phyloP scores from a whole-genome alignment of 2,329 filamentous ascomycete genomes.

The Talaromyces sp. region DNA sequence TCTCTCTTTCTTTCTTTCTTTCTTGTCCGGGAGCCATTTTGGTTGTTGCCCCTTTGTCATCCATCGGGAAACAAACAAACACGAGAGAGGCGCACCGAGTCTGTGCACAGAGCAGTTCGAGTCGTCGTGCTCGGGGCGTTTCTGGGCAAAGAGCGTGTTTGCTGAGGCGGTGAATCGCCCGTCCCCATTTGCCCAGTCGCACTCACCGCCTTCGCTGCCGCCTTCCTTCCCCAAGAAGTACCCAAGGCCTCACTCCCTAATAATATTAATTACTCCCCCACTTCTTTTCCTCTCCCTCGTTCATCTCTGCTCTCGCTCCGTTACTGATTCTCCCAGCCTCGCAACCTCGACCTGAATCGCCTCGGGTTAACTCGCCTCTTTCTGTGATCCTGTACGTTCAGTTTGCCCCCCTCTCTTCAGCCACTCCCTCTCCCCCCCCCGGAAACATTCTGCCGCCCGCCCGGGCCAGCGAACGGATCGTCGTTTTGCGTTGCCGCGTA shows the following conservation, averaged over 20 bases:
- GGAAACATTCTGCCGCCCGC: not conserved
- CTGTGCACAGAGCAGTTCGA: not conserved
- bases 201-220: not conserved
- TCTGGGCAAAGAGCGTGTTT: not conserved
- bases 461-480: not conserved
- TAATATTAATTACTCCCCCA: too few relatives aligned
- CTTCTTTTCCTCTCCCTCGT: not conserved
- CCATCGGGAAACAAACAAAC: not conserved
- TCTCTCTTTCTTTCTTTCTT: not conserved
- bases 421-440: not conserved
- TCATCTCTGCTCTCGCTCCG: conserved; percentile 2
- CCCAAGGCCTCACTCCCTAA: not conserved
- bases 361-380: not conserved
- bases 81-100: not conserved
- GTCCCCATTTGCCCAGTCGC: too few relatives aligned
- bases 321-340: not conserved
- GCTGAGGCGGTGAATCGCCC: not conserved
- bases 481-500: not conserved
- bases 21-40: not conserved
- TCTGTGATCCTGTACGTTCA: not conserved
- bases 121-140: not conserved
- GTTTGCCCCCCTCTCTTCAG: conserved; percentile 8
- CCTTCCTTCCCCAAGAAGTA: not conserved
- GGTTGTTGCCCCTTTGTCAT: not conserved
- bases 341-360: not conserved